A percentile compares a stretch with the other conserved stretches of the same genome.
phyloP scores from a whole-genome alignment of 83 land plant genomes.

The Picea mariana region DNA sequence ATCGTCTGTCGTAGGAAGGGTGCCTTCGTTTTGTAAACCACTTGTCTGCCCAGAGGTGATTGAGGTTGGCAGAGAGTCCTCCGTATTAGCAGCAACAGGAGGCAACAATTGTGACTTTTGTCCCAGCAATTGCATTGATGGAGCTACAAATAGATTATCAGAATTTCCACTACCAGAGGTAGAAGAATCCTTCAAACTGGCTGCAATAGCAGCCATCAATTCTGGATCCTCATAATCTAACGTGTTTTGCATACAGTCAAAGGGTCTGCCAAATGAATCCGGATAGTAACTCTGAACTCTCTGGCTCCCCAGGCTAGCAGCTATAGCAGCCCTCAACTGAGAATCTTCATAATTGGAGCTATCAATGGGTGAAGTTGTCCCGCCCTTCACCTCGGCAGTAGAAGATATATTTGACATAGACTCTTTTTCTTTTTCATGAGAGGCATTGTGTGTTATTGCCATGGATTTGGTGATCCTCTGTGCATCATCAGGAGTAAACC shows the following conservation, averaged over 20 bases:
- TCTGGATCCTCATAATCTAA: slow-evolving; percentile 28
- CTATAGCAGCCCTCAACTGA: slow-evolving; percentile 78
- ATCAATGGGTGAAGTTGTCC: slow-evolving; percentile 14
- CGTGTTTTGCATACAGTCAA: neutral
- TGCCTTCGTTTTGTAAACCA: neutral
- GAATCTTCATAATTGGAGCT: slow-evolving; percentile 45
- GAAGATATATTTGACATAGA: neutral
- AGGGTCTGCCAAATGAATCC: neutral
- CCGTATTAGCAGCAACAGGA: neutral
- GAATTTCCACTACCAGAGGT: slow-evolving; percentile 9
- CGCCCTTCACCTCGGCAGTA: slow-evolving; percentile 16
- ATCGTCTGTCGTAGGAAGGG: neutral
- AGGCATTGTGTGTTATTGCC: slow-evolving; percentile 21
- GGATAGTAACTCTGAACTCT: slow-evolving; percentile 15
- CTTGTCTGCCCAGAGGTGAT: neutral
- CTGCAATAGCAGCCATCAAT: slow-evolving; percentile 42
- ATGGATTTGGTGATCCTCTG: slow-evolving; percentile 61
- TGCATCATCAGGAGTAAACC: slow-evolving; percentile 93
- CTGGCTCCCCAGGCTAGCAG: slow-evolving; percentile 56
- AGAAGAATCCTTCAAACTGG: slow-evolving; percentile 29
- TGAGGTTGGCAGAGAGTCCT: neutral
- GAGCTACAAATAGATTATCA: neutral
- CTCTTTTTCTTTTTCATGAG: neutral
- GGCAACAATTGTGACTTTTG: neutral
- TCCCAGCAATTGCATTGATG: neutral